These are phyloP conservation scores for Diaporthe australafricana DNA, from an alignment of 2,329 filamentous ascomycete genomes.

Conservation along the genomic window DNA sequence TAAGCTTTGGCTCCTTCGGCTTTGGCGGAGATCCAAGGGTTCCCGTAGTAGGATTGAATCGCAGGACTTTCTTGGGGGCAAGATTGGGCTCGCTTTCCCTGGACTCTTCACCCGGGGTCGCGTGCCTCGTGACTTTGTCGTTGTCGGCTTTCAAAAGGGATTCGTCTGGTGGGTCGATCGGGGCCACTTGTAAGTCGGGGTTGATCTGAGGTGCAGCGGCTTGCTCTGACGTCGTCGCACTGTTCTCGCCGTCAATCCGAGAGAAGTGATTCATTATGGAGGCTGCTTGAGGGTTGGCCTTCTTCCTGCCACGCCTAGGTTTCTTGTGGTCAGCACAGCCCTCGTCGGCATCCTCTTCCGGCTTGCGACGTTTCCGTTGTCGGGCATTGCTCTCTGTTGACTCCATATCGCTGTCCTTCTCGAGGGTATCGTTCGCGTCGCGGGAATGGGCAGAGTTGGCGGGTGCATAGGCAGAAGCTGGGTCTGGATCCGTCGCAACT, in stretches of 20 bases:
- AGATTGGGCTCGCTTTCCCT: not conserved
- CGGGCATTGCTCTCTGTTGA: slow-evolving; percentile 28
- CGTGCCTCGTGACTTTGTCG: not conserved
- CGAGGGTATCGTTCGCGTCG: not conserved
- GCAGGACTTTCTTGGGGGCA: slow-evolving; percentile 61
- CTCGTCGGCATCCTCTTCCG: slow-evolving; percentile 36
- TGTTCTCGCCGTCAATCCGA: slow-evolving; percentile 24
- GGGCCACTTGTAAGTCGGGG: not conserved
- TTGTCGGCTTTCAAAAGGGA: not conserved
- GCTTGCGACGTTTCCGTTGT: slow-evolving; percentile 44
- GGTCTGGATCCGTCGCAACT: not conserved
- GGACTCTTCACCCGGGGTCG: not conserved
- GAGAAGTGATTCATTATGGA: slow-evolving; percentile 44
- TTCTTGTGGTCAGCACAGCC: slow-evolving; percentile 36
- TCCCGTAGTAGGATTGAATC: slow-evolving; percentile 69
- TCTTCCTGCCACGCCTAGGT: slow-evolving; percentile 44
- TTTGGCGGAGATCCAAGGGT: slow-evolving; percentile 72
- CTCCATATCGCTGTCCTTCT: slow-evolving; percentile 25
- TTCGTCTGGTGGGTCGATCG: not conserved
- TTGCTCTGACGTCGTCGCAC: slow-evolving; percentile 22
- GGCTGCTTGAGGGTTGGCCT: slow-evolving; percentile 37
- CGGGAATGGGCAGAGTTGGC: not conserved
- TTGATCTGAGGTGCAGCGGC: slow-evolving; percentile 25
- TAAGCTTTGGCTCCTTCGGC: slow-evolving; percentile 53
- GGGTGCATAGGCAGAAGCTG: slow-evolving; percentile 1